Percentiles rank a stretch among this genome's conserved stretches.
phyloP scores from a whole-genome alignment of 148 eudicot species.

The Euryodendron excelsum region DNA sequence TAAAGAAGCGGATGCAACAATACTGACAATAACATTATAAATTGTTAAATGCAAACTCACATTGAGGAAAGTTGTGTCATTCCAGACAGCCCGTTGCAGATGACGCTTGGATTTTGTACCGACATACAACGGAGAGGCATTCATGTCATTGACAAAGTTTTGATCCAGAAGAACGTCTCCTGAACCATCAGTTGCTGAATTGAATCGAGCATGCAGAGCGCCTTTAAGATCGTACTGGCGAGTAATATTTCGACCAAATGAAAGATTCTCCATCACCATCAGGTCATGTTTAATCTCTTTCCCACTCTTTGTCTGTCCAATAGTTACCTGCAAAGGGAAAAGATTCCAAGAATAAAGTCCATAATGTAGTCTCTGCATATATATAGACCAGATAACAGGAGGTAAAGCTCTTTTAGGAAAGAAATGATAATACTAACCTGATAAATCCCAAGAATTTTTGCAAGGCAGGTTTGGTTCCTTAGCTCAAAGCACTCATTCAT shows the following conservation, averaged over 20 bases:
- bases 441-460: slow-evolving; percentile 88
- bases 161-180: slow-evolving; percentile 91
- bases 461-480: slow-evolving; percentile 93
- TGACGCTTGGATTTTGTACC: slow-evolving; percentile 64
- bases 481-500: slow-evolving; percentile 63
- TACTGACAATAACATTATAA: too few species aligned
- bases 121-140: slow-evolving; percentile 70
- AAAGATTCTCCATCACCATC: slow-evolving; percentile 93
- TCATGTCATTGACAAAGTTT: slow-evolving; percentile 95
- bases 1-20: too few species aligned
- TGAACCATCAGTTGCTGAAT: slow-evolving; percentile 56
- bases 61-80: slow-evolving; percentile 81
- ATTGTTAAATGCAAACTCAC: slow-evolving; percentile 40
- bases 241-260: slow-evolving; percentile 60
- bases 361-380: too few species aligned
- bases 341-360: not conserved
- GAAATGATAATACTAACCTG: slow-evolving; percentile 49
- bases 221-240: slow-evolving; percentile 95
- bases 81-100: slow-evolving; percentile 88
- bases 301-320: slow-evolving; percentile 59
- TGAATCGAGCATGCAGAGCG: slow-evolving; percentile 79
- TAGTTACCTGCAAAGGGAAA: slow-evolving; percentile 46
- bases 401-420: not conserved
- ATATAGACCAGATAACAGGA: not conserved
- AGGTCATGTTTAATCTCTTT: slow-evolving; percentile 85